These are phyloP conservation scores for Schoenoplectus tabernaemontani DNA, from an alignment of 202 grass and related monocot genomes.

Conservation along the genomic window DNA sequence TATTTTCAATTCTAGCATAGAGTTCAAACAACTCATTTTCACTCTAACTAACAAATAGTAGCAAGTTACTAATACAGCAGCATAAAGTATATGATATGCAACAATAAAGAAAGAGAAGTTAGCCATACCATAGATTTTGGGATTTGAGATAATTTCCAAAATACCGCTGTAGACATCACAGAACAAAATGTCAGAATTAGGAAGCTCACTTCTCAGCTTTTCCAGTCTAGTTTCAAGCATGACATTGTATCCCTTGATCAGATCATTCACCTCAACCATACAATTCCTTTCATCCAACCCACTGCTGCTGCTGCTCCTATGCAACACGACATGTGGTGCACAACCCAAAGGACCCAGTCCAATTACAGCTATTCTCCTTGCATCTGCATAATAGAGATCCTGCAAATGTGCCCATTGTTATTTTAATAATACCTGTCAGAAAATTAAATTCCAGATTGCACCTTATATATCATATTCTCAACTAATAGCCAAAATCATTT, in stretches of 20 bases:
- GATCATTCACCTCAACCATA: conserved; percentile 54
- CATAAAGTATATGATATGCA: not conserved
- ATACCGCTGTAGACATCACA: conserved; percentile 55
- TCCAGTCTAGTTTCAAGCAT: conserved; percentile 33
- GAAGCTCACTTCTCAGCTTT: conserved; percentile 26
- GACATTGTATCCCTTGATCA: conserved; percentile 48
- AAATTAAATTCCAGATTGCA: not conserved
- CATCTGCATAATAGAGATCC: conserved; percentile 57
- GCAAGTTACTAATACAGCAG: not conserved
- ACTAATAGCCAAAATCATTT: not conserved
- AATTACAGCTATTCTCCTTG: conserved; percentile 48
- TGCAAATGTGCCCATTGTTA: not conserved
- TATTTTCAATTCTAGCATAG: not conserved
- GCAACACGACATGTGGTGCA: conserved; percentile 49
- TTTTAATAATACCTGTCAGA: not conserved
- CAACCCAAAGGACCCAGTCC: conserved; percentile 59
- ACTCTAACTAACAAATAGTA: not conserved
- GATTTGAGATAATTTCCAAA: conserved; percentile 50
- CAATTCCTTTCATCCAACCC: conserved; percentile 23
- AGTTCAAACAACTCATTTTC: not conserved
- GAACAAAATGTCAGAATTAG: conserved; percentile 44
- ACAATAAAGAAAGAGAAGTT: not conserved
- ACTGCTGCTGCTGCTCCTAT: conserved; percentile 17
- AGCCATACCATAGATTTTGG: conserved; percentile 27
- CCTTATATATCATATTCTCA: not conserved